phyloP scores from a whole-genome alignment of 805 yeast genomes.

The Monosporozyma unispora region DNA sequence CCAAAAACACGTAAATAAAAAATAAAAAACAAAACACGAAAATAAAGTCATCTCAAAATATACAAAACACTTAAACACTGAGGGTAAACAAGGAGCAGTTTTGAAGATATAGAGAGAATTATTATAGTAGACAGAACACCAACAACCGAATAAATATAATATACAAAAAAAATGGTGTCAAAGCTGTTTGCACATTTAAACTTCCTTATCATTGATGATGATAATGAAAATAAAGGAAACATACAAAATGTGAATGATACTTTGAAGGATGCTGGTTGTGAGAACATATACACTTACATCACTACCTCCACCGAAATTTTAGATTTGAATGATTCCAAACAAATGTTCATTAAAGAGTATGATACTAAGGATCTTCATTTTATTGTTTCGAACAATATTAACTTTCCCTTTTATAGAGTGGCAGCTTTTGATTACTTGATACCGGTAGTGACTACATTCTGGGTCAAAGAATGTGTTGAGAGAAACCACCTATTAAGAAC shows the following conservation, averaged over 20 bases:
- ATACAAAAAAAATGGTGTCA: neutral
- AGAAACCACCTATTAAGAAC: conserved; percentile 20
- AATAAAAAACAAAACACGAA: neutral
- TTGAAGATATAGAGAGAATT: neutral
- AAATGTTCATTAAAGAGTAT: conserved; percentile 12
- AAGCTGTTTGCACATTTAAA: conserved; percentile 15
- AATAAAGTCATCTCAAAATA: neutral
- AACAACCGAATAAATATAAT: too few species aligned
- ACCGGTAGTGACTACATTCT: conserved; percentile 24
- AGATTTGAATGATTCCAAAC: neutral
- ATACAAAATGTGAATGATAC: neutral
- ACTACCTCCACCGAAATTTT: neutral
- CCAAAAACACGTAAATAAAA: neutral
- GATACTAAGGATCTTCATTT: conserved; percentile 15
- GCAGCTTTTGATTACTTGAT: conserved; percentile 24
- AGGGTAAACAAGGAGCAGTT: neutral
- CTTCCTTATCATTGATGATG: conserved; percentile 14
- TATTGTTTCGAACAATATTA: conserved; percentile 15
- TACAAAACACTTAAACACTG: neutral
- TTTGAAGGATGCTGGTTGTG: conserved; percentile 2
- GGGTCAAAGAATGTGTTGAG: conserved; percentile 19
- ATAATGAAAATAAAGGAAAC: neutral
- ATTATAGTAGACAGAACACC: too few species aligned
- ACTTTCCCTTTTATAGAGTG: conserved; percentile 23
- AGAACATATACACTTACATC: neutral